A percentile compares a stretch with the other conserved stretches of the same genome.
Conservation (phyloP, 441 rosid species). For the Pelargonium myrrhifolium region DNA sequence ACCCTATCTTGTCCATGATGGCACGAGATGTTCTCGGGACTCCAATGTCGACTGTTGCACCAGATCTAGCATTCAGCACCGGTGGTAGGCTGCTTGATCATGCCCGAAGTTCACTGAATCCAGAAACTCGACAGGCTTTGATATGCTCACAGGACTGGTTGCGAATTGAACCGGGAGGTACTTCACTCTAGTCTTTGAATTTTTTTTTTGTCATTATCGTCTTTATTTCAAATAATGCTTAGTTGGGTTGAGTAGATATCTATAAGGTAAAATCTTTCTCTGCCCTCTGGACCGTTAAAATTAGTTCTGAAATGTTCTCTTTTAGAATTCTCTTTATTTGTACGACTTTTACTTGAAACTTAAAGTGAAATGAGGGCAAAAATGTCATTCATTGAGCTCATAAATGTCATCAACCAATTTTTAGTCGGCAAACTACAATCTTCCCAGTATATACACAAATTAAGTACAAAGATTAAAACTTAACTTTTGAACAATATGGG, state of each 20-base stretch:
- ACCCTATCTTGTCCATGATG: slow-evolving; percentile 88
- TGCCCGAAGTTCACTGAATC: slow-evolving; percentile 43
- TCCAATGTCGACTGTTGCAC: slow-evolving; percentile 59
- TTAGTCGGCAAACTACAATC: too few species aligned
- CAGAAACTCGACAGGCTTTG: slow-evolving; percentile 72
- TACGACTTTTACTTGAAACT: too few species aligned
- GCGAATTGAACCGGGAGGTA: slow-evolving; percentile 56
- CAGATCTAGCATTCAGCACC: slow-evolving; percentile 42
- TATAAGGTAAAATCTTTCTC: too few species aligned
- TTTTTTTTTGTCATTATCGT: neutral
- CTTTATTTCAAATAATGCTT: too few species aligned
- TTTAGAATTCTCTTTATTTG: too few species aligned
- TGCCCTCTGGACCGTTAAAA: too few species aligned
- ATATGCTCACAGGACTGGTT: slow-evolving; percentile 83
- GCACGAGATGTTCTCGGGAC: slow-evolving; percentile 85
- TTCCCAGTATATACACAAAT: too few species aligned
- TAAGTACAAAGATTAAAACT: too few species aligned
- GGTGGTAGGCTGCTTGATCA: slow-evolving; percentile 57
- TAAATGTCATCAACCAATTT: neutral
- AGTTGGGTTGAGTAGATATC: too few species aligned
- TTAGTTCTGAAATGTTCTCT: too few species aligned
- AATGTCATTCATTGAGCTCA: neutral
- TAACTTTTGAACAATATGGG: too few species aligned
- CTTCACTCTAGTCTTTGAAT: slow-evolving; percentile 6
- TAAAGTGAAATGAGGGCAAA: too few species aligned